Percentiles rank a stretch among this genome's conserved stretches.
These are phyloP conservation scores for apple (Malus domestica) DNA, from an alignment of 306 rosid genomes.

Conservation along the genomic window DNA sequence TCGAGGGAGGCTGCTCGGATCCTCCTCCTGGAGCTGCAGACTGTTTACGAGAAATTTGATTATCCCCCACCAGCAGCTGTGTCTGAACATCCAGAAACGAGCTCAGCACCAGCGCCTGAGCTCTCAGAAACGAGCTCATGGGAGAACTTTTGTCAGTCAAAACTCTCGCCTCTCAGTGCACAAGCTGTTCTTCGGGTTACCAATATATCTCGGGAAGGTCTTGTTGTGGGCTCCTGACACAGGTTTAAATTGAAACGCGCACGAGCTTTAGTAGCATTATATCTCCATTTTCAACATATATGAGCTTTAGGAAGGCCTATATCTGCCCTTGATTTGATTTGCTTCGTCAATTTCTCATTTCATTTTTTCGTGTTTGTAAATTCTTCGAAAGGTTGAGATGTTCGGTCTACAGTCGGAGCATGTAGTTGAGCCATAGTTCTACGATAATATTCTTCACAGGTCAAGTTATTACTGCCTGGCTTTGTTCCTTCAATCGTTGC, in stretches of 20 bases:
- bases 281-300: constrained; percentile 13
- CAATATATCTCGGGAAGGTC: constrained; percentile 61
- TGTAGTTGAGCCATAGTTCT: constrained; percentile 41
- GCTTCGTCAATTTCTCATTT: constrained; percentile 18
- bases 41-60: constrained; percentile 54
- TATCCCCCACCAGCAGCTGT: constrained; percentile 30
- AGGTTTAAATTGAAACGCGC: constrained; percentile 5
- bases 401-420: constrained; percentile 42
- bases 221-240: constrained; percentile 54
- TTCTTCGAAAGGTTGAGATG: constrained; percentile 47
- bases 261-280: constrained; percentile 7
- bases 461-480: neutral
- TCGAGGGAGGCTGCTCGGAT: constrained; percentile 94
- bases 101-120: constrained; percentile 25
- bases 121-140: constrained; percentile 52
- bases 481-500: neutral
- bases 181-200: constrained; percentile 96
- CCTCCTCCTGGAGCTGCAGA: constrained; percentile 77
- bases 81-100: constrained; percentile 6
- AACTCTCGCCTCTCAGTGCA: constrained; percentile 87
- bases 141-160: constrained; percentile 82
- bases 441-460: constrained; percentile 8
- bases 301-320: constrained; percentile 31
- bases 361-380: constrained; percentile 43
- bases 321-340: constrained; percentile 37